These are phyloP conservation scores for Ganoderma leucocontextum DNA, from an alignment of 1,284 basidiomycete genomes.

Conservation along the genomic window DNA sequence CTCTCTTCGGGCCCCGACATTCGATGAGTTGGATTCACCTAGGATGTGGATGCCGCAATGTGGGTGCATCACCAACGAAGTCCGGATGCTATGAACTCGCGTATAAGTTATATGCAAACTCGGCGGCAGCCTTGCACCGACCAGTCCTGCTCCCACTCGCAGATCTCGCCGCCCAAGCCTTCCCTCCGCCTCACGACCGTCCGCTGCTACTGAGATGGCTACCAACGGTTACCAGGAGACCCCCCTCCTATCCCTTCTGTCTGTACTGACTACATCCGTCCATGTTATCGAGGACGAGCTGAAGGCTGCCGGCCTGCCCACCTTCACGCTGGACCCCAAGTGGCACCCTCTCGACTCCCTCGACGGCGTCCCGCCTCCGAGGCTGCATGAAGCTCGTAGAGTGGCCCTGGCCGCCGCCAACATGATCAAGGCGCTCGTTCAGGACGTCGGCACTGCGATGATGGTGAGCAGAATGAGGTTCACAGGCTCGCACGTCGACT, in stretches of 20 bases:
- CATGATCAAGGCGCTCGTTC: constrained; percentile 15
- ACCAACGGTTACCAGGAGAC: neutral
- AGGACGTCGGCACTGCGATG: constrained; percentile 11
- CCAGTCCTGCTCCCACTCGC: neutral
- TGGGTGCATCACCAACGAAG: neutral
- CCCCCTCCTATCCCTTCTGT: constrained; percentile 10
- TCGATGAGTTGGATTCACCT: neutral
- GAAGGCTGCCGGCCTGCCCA: constrained; percentile 6
- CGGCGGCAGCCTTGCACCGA: neutral
- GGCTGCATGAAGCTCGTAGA: constrained; percentile 8
- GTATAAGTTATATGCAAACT: neutral
- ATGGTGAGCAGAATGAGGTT: neutral
- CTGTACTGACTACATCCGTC: constrained; percentile 9
- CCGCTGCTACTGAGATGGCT: neutral
- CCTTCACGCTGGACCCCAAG: constrained; percentile 14
- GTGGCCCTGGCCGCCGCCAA: constrained; percentile 7
- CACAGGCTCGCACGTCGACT: neutral
- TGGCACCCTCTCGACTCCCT: constrained; percentile 13
- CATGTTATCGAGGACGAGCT: constrained; percentile 11
- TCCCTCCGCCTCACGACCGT: neutral
- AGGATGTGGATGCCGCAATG: neutral
- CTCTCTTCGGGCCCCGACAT: neutral
- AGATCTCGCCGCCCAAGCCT: neutral
- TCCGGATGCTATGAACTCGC: neutral
- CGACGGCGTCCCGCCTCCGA: constrained; percentile 8